Evolutionary conservation across 805 yeast species (phyloP).

Genomic region (Cyberlindnera galapagoensis): DNA sequence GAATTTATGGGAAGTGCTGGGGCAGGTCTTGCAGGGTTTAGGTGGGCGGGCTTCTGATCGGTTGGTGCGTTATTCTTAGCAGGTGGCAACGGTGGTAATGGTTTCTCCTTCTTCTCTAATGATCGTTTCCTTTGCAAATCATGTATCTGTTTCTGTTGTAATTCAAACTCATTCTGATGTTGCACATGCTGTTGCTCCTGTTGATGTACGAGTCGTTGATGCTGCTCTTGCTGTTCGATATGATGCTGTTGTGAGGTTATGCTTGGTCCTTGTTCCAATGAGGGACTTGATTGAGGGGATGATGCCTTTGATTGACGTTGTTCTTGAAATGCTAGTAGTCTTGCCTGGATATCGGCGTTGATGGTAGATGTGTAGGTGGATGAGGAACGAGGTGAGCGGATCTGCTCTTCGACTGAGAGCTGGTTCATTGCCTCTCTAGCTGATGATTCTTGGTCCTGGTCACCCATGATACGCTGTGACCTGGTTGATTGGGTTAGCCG

Average conservation of each 20-base stretch:
- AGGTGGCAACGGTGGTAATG: constrained; percentile 37
- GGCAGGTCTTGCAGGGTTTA: constrained; percentile 25
- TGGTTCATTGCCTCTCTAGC: too few relatives aligned
- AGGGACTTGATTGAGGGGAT: constrained; percentile 4
- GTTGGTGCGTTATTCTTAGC: background rate
- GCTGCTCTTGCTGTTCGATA: constrained; percentile 18
- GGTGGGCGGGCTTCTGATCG: constrained; percentile 1
- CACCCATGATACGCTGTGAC: too few relatives aligned
- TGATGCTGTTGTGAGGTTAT: constrained; percentile 6
- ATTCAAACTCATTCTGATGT: background rate
- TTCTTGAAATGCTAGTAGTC: constrained; percentile 82
- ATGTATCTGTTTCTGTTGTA: constrained; percentile 16
- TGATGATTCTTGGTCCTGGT: too few relatives aligned
- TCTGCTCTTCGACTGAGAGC: constrained; percentile 13
- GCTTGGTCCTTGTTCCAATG: too few relatives aligned
- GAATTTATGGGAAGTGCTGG: constrained; percentile 25
- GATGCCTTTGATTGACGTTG: constrained; percentile 46
- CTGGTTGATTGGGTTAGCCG: too few relatives aligned
- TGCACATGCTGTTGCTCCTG: background rate
- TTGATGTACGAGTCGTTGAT: too few relatives aligned
- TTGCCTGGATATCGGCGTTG: constrained; percentile 78
- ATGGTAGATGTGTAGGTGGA: constrained; percentile 32
- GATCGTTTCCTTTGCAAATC: constrained; percentile 19
- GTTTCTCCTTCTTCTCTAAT: constrained; percentile 25
- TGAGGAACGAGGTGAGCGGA: constrained; percentile 22